Conservation (phyloP, 768 basidiomycete species). For the Rhizopogon sp. region DNA sequence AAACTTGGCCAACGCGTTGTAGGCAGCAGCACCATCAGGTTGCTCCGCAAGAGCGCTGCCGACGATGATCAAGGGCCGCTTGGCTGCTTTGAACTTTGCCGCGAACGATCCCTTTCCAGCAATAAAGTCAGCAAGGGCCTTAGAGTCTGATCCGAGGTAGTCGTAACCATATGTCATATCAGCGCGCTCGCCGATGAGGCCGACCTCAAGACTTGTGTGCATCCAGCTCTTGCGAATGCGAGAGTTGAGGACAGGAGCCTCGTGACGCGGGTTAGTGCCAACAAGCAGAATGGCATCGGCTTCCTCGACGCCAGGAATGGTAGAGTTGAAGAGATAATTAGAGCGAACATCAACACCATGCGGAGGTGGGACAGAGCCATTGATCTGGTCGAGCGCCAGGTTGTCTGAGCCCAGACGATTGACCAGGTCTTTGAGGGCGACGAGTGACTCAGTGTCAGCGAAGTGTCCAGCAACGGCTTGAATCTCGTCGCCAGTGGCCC, state of each 20-base stretch:
- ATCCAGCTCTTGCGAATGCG: constrained; percentile 95
- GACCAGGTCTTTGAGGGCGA: constrained; percentile 88
- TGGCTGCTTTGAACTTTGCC: constrained; percentile 82
- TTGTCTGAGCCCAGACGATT: constrained; percentile 96
- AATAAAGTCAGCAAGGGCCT: constrained; percentile 72
- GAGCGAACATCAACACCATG: constrained; percentile 89
- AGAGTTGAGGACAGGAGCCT: constrained; percentile 95
- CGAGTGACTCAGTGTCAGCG: constrained; percentile 91
- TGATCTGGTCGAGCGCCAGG: constrained; percentile 69
- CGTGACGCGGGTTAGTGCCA: constrained; percentile 95
- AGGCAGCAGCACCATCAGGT: constrained; percentile 73
- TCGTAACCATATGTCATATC: constrained; percentile 94
- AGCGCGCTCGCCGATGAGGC: constrained; percentile 83
- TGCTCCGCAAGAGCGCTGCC: constrained; percentile 87
- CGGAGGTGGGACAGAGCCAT: constrained; percentile 63
- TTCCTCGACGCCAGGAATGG: constrained; percentile 83
- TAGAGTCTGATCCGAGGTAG: constrained; percentile 74
- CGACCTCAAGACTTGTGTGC: constrained; percentile 81
- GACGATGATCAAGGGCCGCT: constrained; percentile 89
- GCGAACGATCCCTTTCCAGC: constrained; percentile 78
- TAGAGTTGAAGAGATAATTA: constrained; percentile 95
- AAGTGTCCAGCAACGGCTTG: constrained; percentile 91
- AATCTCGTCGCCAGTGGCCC: constrained; percentile 88
- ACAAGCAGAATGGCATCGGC: constrained; percentile 92
- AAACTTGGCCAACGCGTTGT: constrained; percentile 72